Conservation (phyloP, 352 stramenopile species). For the Phytophthora quininea region DNA sequence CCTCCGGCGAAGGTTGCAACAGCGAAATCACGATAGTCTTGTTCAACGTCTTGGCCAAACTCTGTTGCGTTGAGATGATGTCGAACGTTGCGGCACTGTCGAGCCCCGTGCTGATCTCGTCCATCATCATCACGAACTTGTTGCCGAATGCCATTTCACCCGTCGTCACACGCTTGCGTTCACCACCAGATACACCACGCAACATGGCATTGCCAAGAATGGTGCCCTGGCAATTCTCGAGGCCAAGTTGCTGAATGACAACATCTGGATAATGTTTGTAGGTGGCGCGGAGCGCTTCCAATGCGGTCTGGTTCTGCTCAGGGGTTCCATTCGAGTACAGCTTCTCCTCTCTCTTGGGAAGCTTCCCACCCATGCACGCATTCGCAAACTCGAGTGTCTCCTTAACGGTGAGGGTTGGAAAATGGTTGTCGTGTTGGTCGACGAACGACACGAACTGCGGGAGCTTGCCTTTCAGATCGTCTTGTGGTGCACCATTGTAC, state of each 20-base stretch:
- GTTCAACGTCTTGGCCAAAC: constrained; percentile 37
- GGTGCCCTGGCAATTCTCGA: constrained; percentile 44
- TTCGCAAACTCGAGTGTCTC: constrained; percentile 52
- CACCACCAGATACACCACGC: constrained; percentile 61
- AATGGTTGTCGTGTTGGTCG: constrained; percentile 46
- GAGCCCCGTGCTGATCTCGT: constrained; percentile 93
- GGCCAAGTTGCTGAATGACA: constrained; percentile 20
- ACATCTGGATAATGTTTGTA: constrained; percentile 19
- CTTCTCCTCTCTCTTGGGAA: constrained; percentile 9
- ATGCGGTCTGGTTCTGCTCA: constrained; percentile 17
- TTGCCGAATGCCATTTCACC: constrained; percentile 82
- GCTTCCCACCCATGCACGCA: constrained; percentile 9
- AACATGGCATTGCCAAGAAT: constrained; percentile 57
- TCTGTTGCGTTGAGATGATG: constrained; percentile 74
- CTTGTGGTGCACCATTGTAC: constrained; percentile 7
- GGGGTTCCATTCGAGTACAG: constrained; percentile 7
- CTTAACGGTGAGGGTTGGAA: constrained; percentile 47
- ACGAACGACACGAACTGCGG: constrained; percentile 48
- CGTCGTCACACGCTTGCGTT: constrained; percentile 68
- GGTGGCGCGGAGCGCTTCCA: constrained; percentile 11
- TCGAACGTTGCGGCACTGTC: constrained; percentile 91
- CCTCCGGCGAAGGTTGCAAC: constrained; percentile 75
- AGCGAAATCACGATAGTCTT: constrained; percentile 73
- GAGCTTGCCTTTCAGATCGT: constrained; percentile 9
- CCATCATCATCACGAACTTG: constrained; percentile 72